These are phyloP conservation scores for Curvularia sp. DNA, from an alignment of 2,329 filamentous ascomycete species.

Conservation along the genomic window DNA sequence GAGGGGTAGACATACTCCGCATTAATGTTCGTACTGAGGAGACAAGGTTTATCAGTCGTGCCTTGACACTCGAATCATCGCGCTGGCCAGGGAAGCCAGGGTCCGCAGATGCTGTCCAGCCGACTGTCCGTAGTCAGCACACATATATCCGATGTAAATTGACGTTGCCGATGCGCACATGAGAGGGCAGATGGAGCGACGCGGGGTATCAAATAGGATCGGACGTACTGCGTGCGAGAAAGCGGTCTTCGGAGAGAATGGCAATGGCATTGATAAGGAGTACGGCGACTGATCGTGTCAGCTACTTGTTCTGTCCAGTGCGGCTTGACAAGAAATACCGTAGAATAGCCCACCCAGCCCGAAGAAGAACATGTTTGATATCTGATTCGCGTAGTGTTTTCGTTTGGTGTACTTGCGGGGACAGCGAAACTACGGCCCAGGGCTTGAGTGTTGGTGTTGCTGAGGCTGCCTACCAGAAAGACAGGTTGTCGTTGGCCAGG, in stretches of 20 bases:
- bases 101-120: conserved; percentile 75
- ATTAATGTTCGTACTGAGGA: conserved; percentile 89
- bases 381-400: background rate
- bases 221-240: conserved; percentile 77
- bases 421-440: background rate
- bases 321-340: conserved; percentile 55
- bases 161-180: conserved; percentile 1
- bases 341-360: conserved; percentile 76
- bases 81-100: conserved; percentile 76
- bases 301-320: conserved; percentile 15
- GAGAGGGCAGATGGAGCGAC: background rate
- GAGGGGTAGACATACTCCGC: conserved; percentile 72
- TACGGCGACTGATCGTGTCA: conserved; percentile 67
- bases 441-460: conserved; percentile 9
- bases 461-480: conserved; percentile 29
- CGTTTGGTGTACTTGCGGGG: background rate
- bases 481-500: conserved; percentile 32
- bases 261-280: conserved; percentile 94
- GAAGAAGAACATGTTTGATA: conserved; percentile 70
- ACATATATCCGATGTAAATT: background rate
- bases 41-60: conserved; percentile 87
- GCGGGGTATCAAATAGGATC: background rate
- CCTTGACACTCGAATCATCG: conserved; percentile 80
- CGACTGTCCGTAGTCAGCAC: conserved; percentile 64
- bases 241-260: conserved; percentile 92